A percentile compares a stretch with the other conserved stretches of the same genome.
phyloP scores from a whole-genome alignment of 75 land plant genomes.

The Sequoia sempervirens region DNA sequence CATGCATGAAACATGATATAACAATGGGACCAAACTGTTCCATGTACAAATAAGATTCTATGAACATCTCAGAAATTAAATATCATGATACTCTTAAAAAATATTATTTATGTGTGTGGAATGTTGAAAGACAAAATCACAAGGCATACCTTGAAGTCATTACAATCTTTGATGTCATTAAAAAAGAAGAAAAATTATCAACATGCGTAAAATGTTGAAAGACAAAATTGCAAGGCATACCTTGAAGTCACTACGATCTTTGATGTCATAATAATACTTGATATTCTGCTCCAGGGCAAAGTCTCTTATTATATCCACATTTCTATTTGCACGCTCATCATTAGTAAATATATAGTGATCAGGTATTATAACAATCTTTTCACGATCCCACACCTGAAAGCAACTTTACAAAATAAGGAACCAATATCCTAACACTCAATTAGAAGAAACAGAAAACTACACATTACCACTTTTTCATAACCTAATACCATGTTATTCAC shows the following conservation, averaged over 20 bases:
- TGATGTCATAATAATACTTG: constrained; percentile 95
- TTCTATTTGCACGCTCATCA: constrained; percentile 94
- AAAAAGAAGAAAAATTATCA: constrained; percentile 11
- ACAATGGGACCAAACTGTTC: neutral
- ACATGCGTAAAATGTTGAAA: neutral
- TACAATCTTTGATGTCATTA: constrained; percentile 85
- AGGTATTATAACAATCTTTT: constrained; percentile 90
- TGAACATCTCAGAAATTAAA: neutral
- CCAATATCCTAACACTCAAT: neutral
- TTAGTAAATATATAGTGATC: constrained; percentile 94
- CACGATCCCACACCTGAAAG: constrained; percentile 92
- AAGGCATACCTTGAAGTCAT: constrained; percentile 70
- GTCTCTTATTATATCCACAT: constrained; percentile 95
- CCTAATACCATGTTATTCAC: neutral
- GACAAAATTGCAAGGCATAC: constrained; percentile 17
- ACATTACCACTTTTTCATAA: neutral
- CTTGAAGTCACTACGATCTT: constrained; percentile 83
- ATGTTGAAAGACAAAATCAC: neutral
- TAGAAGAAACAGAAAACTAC: neutral
- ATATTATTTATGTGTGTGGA: neutral
- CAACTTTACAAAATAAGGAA: neutral
- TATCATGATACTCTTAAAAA: neutral
- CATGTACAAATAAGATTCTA: neutral
- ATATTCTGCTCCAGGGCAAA: constrained; percentile 85
- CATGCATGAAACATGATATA: neutral